phyloP scores from a whole-genome alignment of 257 asterid genomes.

The Mitragyna speciosa region DNA sequence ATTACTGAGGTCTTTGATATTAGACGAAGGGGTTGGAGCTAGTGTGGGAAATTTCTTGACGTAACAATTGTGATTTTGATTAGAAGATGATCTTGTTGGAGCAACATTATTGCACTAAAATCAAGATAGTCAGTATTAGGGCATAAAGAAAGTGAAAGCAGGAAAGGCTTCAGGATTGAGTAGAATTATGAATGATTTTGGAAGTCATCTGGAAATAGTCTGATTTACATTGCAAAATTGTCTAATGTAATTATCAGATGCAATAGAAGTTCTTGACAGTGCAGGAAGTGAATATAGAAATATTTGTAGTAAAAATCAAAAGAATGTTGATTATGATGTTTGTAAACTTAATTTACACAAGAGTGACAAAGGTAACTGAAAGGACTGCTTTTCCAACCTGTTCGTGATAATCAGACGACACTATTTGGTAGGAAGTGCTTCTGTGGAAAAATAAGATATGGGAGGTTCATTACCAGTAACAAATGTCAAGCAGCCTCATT shows the following conservation, averaged over 20 bases:
- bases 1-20: no score
- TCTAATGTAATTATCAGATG: no score
- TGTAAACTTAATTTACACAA: no score
- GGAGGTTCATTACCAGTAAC: neutral
- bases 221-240: no score
- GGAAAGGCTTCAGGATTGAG: neutral
- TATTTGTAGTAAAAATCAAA: neutral
- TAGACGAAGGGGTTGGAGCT: neutral
- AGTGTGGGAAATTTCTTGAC: neutral
- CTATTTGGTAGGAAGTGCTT: no score
- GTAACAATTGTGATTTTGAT: neutral
- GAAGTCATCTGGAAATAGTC: neutral
- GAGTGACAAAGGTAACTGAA: neutral
- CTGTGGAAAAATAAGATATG: neutral
- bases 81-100: neutral
- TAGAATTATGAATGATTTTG: neutral
- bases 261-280: neutral
- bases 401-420: neutral
- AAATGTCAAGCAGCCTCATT: neutral
- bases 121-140: neutral
- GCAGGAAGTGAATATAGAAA: neutral
- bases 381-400: neutral
- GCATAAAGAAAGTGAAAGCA: neutral
- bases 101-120: neutral
- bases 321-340: neutral